Conservation (phyloP, 23 red algal species). For the Gracilaria domingensis region DNA sequence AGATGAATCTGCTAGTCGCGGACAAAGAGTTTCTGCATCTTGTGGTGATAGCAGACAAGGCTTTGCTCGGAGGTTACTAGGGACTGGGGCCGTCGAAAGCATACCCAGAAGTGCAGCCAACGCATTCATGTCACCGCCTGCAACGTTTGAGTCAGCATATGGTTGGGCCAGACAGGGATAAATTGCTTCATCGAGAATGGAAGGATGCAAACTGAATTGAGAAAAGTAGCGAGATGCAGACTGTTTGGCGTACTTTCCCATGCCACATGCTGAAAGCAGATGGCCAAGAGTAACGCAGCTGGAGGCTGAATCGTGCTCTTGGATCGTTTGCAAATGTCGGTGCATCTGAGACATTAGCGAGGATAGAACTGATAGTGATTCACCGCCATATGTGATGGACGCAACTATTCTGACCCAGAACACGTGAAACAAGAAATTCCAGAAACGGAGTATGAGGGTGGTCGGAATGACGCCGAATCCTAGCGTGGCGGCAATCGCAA, state of each 20-base stretch:
- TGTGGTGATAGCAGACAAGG: not conserved
- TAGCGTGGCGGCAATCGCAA: not conserved
- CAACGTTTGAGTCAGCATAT: conserved; percentile 46
- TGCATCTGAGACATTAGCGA: conserved; percentile 18
- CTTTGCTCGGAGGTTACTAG: conserved; percentile 5
- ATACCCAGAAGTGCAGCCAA: conserved; percentile 34
- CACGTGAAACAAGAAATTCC: conserved; percentile 24
- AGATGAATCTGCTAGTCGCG: not conserved
- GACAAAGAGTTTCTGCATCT: conserved; percentile 24
- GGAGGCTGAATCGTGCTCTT: conserved; percentile 37
- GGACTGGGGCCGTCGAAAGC: conserved; percentile 25
- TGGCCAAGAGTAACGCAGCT: conserved; percentile 68
- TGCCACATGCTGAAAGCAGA: conserved; percentile 51
- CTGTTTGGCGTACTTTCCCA: conserved; percentile 50
- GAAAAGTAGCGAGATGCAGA: conserved; percentile 28
- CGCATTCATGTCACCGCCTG: conserved; percentile 6
- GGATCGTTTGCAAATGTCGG: conserved; percentile 15
- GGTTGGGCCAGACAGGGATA: not conserved
- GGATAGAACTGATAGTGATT: conserved; percentile 15
- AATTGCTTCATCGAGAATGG: conserved; percentile 37
- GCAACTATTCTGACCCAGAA: conserved; percentile 9
- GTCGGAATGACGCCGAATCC: conserved; percentile 43
- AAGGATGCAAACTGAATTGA: conserved; percentile 1
- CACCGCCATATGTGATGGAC: conserved; percentile 41
- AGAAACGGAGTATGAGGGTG: conserved; percentile 22